Evolutionary conservation across 2,329 filamentous ascomycete genomes (phyloP).

Genomic region (Hymenoscyphus scutula): DNA sequence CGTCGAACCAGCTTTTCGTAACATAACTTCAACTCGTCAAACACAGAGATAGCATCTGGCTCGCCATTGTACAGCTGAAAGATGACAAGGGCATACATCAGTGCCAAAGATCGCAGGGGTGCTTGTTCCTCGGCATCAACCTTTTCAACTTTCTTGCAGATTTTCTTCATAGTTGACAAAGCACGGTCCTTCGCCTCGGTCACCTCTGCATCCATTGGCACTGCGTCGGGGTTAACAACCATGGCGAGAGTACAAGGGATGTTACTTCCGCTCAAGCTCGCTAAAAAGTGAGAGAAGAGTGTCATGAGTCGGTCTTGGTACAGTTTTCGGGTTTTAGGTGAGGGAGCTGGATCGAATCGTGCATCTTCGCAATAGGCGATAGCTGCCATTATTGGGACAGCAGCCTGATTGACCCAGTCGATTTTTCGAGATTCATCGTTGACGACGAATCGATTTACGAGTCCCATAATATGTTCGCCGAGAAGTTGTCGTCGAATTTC

Average conservation of each 20-base stretch:
- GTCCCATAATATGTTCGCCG: conserved; percentile 34
- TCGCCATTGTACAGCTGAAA: conserved; percentile 90
- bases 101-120: conserved; percentile 61
- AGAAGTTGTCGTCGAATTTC: conserved; percentile 35
- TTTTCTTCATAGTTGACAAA: conserved; percentile 50
- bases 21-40: conserved; percentile 78
- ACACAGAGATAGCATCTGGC: conserved; percentile 75
- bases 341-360: conserved; percentile 45
- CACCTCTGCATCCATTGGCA: conserved; percentile 55
- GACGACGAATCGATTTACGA: conserved; percentile 32
- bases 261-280: conserved; percentile 50
- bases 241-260: conserved; percentile 37
- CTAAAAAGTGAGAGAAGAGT: conserved; percentile 56
- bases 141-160: conserved; percentile 45
- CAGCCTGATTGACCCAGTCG: conserved; percentile 29
- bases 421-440: conserved; percentile 21
- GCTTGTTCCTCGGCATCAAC: conserved; percentile 34
- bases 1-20: conserved; percentile 59
- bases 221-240: conserved; percentile 37
- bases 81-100: conserved; percentile 81
- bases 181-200: conserved; percentile 52
- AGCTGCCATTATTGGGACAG: conserved; percentile 42
- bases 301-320: conserved; percentile 57
- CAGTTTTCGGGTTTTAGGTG: conserved; percentile 52
- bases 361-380: conserved; percentile 52